Evolutionary conservation across 805 yeast genomes (phyloP).

Genomic region (Hyphopichia homilentoma): DNA sequence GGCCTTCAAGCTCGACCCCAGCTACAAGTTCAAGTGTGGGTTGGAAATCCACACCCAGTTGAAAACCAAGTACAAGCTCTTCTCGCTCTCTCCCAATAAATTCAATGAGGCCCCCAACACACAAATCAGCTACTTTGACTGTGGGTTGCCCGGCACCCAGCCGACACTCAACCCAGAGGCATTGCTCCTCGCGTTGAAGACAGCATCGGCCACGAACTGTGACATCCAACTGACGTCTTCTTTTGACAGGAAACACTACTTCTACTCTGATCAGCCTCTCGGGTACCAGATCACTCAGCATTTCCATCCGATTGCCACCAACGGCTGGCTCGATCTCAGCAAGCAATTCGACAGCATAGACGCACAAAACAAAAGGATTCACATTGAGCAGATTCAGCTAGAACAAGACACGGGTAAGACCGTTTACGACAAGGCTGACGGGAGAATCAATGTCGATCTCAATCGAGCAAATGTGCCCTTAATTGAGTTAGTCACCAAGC

Average conservation of each 20-base stretch:
- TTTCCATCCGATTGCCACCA: conserved; percentile 69
- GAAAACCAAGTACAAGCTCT: conserved; percentile 68
- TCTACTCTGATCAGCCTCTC: conserved; percentile 93
- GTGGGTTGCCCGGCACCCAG: conserved; percentile 89
- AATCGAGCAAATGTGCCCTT: conserved; percentile 85
- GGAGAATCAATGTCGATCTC: conserved; percentile 57
- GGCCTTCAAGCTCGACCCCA: conserved; percentile 12
- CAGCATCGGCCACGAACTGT: conserved; percentile 69
- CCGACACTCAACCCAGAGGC: conserved; percentile 79
- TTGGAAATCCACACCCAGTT: conserved; percentile 92
- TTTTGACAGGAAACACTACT: conserved; percentile 93
- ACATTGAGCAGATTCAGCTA: conserved; percentile 77
- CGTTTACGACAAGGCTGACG: conserved; percentile 43
- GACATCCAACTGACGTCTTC: conserved; percentile 52
- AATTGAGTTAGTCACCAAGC: conserved; percentile 87
- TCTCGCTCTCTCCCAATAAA: conserved; percentile 52
- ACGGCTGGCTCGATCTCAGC: conserved; percentile 54
- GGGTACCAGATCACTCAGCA: conserved; percentile 96
- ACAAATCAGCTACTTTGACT: conserved; percentile 72
- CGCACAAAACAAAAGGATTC: conserved; percentile 43
- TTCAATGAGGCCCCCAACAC: conserved; percentile 61
- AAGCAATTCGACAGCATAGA: conserved; percentile 52
- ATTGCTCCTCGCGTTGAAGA: conserved; percentile 60
- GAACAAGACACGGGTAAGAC: conserved; percentile 96
- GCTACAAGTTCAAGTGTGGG: conserved; percentile 64